A percentile compares a stretch with the other conserved stretches of the same genome.
These are phyloP conservation scores for Pseudogymnoascus sp. DNA, from an alignment of 2,329 filamentous ascomycete species.

Conservation along the genomic window DNA sequence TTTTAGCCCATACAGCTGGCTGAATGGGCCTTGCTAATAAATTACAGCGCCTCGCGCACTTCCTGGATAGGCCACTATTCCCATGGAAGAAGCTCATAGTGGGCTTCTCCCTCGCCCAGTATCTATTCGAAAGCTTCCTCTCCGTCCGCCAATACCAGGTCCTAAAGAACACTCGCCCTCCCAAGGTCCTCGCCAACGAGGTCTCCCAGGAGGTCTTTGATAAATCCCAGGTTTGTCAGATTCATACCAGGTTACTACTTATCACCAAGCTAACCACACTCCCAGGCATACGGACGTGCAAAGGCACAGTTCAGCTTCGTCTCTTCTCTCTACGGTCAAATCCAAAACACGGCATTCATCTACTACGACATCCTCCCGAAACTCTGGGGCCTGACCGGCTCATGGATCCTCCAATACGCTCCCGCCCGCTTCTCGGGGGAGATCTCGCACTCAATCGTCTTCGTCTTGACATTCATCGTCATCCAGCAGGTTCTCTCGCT, in stretches of 20 bases:
- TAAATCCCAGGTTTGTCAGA: slow-evolving; percentile 64
- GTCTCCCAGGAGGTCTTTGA: slow-evolving; percentile 86
- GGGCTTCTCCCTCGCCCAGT: slow-evolving; percentile 88
- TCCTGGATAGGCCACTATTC: slow-evolving; percentile 85
- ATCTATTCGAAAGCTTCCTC: slow-evolving; percentile 80
- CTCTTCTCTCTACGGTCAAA: slow-evolving; percentile 72
- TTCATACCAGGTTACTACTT: background rate
- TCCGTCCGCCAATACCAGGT: slow-evolving; percentile 85
- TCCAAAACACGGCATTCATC: slow-evolving; percentile 84
- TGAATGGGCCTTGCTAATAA: slow-evolving; percentile 17
- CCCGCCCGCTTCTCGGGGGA: slow-evolving; percentile 79
- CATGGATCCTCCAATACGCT: slow-evolving; percentile 63
- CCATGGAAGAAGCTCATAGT: slow-evolving; percentile 97
- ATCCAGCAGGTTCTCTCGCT: slow-evolving; percentile 72
- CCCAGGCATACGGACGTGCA: slow-evolving; percentile 78
- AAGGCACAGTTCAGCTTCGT: slow-evolving; percentile 87
- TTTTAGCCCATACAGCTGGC: background rate
- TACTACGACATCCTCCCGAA: slow-evolving; percentile 86
- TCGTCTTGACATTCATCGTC: slow-evolving; percentile 79
- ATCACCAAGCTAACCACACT: background rate
- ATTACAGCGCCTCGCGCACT: slow-evolving; percentile 62
- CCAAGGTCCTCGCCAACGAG: slow-evolving; percentile 80
- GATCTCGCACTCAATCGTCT: slow-evolving; percentile 87
- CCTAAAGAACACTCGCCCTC: slow-evolving; percentile 68
- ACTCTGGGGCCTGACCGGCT: slow-evolving; percentile 76